phyloP scores from a whole-genome alignment of 2,329 filamentous ascomycete species.

The Aspergillus vadensis region DNA sequence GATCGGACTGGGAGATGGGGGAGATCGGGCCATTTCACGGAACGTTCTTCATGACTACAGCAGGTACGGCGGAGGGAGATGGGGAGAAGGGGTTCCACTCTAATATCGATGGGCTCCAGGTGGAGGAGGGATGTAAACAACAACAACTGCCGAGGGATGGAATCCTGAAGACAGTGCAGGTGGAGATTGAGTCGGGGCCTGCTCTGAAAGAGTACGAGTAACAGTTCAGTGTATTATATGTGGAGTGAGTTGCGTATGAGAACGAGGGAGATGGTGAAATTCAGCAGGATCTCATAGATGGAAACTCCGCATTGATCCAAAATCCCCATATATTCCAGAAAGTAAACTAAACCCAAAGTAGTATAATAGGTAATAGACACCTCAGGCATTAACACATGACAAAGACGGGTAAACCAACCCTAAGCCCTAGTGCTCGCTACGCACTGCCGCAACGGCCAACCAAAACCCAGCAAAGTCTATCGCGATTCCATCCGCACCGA shows the following conservation, averaged over 20 bases:
- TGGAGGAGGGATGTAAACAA: background rate
- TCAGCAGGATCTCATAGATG: background rate
- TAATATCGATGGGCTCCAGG: background rate
- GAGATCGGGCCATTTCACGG: slow-evolving; percentile 15
- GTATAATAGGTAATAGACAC: background rate
- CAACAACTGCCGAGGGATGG: slow-evolving; percentile 1
- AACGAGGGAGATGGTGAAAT: background rate
- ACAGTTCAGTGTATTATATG: too few species aligned
- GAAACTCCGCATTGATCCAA: background rate
- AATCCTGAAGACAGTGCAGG: slow-evolving; percentile 27
- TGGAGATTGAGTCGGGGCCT: slow-evolving; percentile 25
- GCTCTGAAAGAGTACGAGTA: slow-evolving; percentile 1
- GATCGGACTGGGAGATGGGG: slow-evolving; percentile 10
- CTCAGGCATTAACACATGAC: slow-evolving; percentile 10
- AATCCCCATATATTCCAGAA: background rate
- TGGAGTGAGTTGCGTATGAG: background rate
- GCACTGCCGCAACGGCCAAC: slow-evolving; percentile 33
- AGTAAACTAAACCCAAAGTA: too few species aligned
- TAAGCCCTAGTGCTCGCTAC: slow-evolving; percentile 45
- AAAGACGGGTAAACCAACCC: slow-evolving; percentile 28
- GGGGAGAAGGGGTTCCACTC: slow-evolving; percentile 1
- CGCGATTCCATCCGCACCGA: slow-evolving; percentile 29
- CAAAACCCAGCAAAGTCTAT: slow-evolving; percentile 34
- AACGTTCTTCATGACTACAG: slow-evolving; percentile 14
- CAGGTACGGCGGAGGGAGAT: slow-evolving; percentile 14